phyloP scores from a whole-genome alignment of 2,329 filamentous ascomycete species.

The Epichloe brachyelytri region DNA sequence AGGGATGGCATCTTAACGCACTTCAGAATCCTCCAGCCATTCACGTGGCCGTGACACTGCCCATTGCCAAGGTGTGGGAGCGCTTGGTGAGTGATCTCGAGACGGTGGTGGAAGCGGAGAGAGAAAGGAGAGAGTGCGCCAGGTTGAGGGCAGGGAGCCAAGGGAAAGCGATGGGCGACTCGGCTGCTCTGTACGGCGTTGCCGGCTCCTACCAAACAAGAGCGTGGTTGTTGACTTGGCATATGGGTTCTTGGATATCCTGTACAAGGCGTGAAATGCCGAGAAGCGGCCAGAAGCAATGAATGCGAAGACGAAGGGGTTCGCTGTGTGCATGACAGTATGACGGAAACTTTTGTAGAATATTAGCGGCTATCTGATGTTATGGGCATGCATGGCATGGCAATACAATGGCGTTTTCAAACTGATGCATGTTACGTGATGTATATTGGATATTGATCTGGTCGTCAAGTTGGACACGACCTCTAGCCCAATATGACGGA shows the following conservation, averaged over 20 bases:
- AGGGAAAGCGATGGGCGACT: constrained; percentile 61
- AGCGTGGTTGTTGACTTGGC: constrained; percentile 84
- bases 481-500: not conserved
- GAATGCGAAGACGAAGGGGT: not conserved
- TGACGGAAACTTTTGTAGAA: not conserved
- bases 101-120: constrained; percentile 54
- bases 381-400: not conserved
- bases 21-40: constrained; percentile 85
- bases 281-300: not conserved
- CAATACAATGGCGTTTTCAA: not conserved
- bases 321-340: not conserved
- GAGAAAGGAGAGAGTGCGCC: constrained; percentile 67
- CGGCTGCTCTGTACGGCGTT: constrained; percentile 85
- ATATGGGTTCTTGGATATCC: constrained; percentile 77
- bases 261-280: constrained; percentile 64
- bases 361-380: not conserved
- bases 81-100: constrained; percentile 62
- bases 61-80: constrained; percentile 71
- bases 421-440: not conserved
- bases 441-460: not conserved
- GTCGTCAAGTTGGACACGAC: too few relatives aligned
- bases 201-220: constrained; percentile 94
- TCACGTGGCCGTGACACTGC: constrained; percentile 85
- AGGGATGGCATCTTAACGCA: constrained; percentile 93
- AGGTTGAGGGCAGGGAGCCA: constrained; percentile 54